Conservation (phyloP, 2,329 filamentous ascomycete genomes). For the Falciphora oryzae region DNA sequence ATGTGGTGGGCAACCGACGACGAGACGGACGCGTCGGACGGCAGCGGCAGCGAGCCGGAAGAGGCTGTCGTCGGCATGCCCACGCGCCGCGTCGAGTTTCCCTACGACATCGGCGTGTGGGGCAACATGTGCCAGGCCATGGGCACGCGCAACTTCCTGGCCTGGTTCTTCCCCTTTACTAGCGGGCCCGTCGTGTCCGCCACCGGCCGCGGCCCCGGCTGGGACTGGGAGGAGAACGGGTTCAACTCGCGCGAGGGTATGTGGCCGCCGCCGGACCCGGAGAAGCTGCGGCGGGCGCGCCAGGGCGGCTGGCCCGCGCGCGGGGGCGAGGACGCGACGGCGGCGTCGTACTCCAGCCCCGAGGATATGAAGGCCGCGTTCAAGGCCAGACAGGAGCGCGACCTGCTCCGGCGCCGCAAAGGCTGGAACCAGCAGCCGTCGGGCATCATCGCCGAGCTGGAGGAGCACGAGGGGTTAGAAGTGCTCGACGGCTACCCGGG, state of each 20-base stretch:
- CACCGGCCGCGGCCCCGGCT: slow-evolving; percentile 36
- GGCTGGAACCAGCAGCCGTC: slow-evolving; percentile 20
- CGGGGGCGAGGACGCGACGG: slow-evolving; percentile 17
- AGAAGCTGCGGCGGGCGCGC: slow-evolving; percentile 44
- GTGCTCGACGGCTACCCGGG: slow-evolving; percentile 39
- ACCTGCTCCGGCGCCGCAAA: slow-evolving; percentile 30
- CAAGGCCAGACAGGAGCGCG: slow-evolving; percentile 40
- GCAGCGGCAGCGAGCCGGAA: slow-evolving; percentile 24
- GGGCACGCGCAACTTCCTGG: slow-evolving; percentile 58
- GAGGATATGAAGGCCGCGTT: slow-evolving; percentile 46
- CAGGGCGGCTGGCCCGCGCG: slow-evolving; percentile 34
- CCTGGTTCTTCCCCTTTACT: slow-evolving; percentile 67
- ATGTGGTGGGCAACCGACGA: slow-evolving; percentile 33
- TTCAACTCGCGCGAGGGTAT: slow-evolving; percentile 59
- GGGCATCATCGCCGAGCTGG: slow-evolving; percentile 42
- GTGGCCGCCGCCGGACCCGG: slow-evolving; percentile 61
- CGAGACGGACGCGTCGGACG: slow-evolving; percentile 16
- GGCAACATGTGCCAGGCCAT: slow-evolving; percentile 70
- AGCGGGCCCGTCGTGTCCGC: slow-evolving; percentile 38
- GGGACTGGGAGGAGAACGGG: slow-evolving; percentile 69
- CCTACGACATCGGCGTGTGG: slow-evolving; percentile 74
- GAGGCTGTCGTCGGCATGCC: slow-evolving; percentile 36
- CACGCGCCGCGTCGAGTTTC: slow-evolving; percentile 57
- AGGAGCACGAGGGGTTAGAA: slow-evolving; percentile 50
- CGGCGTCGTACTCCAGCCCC: slow-evolving; percentile 26